These are phyloP conservation scores for Theobroma cacao DNA, from an alignment of 345 rosid genomes.

Conservation along the genomic window DNA sequence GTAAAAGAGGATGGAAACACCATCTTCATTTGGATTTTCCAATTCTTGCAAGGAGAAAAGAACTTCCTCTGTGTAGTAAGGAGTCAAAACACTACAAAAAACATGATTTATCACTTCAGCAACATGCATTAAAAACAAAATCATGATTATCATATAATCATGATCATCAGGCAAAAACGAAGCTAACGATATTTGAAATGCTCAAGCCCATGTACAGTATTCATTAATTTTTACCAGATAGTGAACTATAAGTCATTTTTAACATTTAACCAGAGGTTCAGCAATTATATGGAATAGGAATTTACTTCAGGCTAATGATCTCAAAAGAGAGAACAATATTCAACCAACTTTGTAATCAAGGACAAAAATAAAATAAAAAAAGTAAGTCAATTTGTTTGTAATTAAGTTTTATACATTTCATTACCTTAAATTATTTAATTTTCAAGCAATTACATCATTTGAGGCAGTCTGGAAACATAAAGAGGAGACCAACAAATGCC, in stretches of 20 bases:
- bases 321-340: background rate
- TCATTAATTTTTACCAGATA: background rate
- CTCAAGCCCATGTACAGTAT: background rate
- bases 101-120: constrained; percentile 5
- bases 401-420: background rate
- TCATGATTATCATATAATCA: background rate
- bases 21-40: constrained; percentile 90
- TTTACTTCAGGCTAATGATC: background rate
- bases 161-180: background rate
- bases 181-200: background rate
- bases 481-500: background rate
- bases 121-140: constrained; percentile 2
- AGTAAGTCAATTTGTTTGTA: background rate
- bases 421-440: background rate
- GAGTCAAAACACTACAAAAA: constrained; percentile 81
- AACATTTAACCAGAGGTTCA: background rate
- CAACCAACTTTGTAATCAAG: background rate
- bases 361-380: background rate
- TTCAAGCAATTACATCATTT: background rate
- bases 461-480: background rate
- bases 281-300: background rate
- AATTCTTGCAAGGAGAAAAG: constrained; percentile 74
- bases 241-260: background rate
- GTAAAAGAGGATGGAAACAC: constrained; percentile 92
- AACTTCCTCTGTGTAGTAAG: constrained; percentile 91